Evolutionary conservation across 1,284 basidiomycete species (phyloP).

Genomic region (Pyrrhoderma lamaoense): DNA sequence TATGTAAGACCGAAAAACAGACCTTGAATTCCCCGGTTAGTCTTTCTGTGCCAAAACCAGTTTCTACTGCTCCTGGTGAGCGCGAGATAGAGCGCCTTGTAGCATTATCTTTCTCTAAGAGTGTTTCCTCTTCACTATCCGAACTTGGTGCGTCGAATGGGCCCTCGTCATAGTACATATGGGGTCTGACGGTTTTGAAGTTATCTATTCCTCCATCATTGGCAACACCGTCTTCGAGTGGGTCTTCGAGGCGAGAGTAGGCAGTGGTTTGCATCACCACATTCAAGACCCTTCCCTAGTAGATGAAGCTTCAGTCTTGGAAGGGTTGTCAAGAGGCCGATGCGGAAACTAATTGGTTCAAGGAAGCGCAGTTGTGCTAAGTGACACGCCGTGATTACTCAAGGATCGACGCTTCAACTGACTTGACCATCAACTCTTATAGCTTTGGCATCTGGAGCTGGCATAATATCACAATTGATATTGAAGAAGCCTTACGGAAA

Average conservation of each 20-base stretch:
- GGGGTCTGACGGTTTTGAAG: slow-evolving; percentile 26
- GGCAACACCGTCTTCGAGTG: not conserved
- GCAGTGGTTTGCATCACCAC: not conserved
- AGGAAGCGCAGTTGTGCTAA: too few relatives aligned
- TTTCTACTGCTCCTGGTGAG: slow-evolving; percentile 27
- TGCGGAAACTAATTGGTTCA: not conserved
- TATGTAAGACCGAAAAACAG: slow-evolving; percentile 22
- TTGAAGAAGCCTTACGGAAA: too few relatives aligned
- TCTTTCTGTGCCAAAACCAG: not conserved
- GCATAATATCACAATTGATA: too few relatives aligned
- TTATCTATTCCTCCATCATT: not conserved
- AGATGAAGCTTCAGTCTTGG: too few relatives aligned
- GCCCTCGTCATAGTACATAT: slow-evolving; percentile 61
- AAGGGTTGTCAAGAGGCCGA: too few relatives aligned
- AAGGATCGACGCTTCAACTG: not conserved
- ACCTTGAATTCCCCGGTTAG: slow-evolving; percentile 12
- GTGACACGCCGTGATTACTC: too few relatives aligned
- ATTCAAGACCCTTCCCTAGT: too few relatives aligned
- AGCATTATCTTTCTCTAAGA: slow-evolving; percentile 33
- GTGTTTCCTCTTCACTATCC: slow-evolving; percentile 52
- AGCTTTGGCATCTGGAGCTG: too few relatives aligned
- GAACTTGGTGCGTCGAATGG: slow-evolving; percentile 66
- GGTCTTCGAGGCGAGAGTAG: slow-evolving; percentile 1
- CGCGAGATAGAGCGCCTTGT: slow-evolving; percentile 13
- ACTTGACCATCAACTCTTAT: too few relatives aligned